Evolutionary conservation across 2,329 filamentous ascomycete species (phyloP), one percentile per base, ranked within the genome.

Genomic region (Xylaria arbuscula): DNA sequence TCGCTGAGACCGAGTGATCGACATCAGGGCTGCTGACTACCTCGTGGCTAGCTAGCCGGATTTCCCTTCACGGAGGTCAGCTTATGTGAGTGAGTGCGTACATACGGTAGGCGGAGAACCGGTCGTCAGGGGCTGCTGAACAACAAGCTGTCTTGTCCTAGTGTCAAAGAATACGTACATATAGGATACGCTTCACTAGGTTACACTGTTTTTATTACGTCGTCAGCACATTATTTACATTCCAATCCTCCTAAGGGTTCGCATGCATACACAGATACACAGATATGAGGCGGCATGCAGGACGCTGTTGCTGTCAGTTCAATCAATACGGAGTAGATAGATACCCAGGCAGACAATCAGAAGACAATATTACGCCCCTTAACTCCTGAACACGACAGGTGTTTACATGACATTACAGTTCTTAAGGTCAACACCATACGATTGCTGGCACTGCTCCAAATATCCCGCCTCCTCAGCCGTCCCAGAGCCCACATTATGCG

Each of bases 381-480:
- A 17, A 54, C 34, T 17, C 45, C 7, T 34, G 42, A 2, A 45
- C 13, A 51, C 34, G 6, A 32, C 6, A 38, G 19, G 15, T 28
- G n/a, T 69, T 78, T 76, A 89, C 87, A 89, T 89, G 3, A 89
- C 76, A 38, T 66, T 80, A 74, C 87, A 89, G 72, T 78, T 83
- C 45, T 81, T 81, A 34, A 82, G 71, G 58, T 81, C 81, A 67
- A 82, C 76, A 8, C 83, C 83, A 57, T 86, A 83, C 47, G 83
- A 82, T 65, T 83, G 79, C 72, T 85, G 84, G 70, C 88, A 88
- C 76, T 90, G 87, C 68, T 95, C 92, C 75, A 97, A 80, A 79
- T 97, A 98, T 0, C 92, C 91, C 28, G 89, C 88, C 58, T 94
- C 92, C 67, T 93, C 92, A 5, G 89, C 88, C 3, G 86, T 86